Percentiles rank a stretch among this genome's conserved stretches.
phyloP scores from a whole-genome alignment of 805 yeast genomes.

The Suhomyces kilbournensis region DNA sequence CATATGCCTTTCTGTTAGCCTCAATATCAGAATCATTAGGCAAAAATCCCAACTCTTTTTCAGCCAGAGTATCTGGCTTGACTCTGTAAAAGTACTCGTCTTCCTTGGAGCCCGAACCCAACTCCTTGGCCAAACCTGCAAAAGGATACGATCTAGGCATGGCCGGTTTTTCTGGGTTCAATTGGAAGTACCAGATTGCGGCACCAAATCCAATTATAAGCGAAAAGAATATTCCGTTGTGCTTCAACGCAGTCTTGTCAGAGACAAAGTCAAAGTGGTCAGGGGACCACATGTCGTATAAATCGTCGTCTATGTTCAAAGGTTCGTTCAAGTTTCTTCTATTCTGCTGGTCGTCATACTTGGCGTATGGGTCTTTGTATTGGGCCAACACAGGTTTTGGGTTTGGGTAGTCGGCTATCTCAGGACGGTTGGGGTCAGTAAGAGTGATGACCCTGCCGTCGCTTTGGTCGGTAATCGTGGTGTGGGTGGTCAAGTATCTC shows the following conservation, averaged over 20 bases:
- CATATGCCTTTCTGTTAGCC: conserved; percentile 30
- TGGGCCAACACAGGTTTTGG: conserved; percentile 60
- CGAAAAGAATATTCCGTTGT: conserved; percentile 50
- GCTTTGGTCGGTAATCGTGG: conserved; percentile 38
- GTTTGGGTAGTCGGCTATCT: conserved; percentile 58
- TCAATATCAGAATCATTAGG: conserved; percentile 26
- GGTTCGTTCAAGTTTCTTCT: conserved; percentile 78
- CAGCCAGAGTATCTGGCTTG: conserved; percentile 39
- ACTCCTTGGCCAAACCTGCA: conserved; percentile 69
- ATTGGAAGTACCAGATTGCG: conserved; percentile 42
- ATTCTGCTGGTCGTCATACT: conserved; percentile 77
- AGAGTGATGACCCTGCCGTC: conserved; percentile 39
- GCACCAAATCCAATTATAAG: conserved; percentile 44
- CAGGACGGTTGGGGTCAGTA: conserved; percentile 42
- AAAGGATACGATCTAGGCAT: conserved; percentile 73
- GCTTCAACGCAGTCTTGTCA: conserved; percentile 58
- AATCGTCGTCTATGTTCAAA: conserved; percentile 66
- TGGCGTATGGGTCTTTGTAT: conserved; percentile 64
- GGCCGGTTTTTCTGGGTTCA: conserved; percentile 64
- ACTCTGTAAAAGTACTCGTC: conserved; percentile 37
- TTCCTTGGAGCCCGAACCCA: conserved; percentile 57
- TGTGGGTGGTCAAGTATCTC: conserved; percentile 30
- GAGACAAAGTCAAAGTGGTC: conserved; percentile 62
- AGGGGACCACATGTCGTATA: conserved; percentile 83
- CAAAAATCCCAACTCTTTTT: conserved; percentile 35